Evolutionary conservation across 164 flowering plant genomes (phyloP).

Genomic region (Umbellularia californica): DNA sequence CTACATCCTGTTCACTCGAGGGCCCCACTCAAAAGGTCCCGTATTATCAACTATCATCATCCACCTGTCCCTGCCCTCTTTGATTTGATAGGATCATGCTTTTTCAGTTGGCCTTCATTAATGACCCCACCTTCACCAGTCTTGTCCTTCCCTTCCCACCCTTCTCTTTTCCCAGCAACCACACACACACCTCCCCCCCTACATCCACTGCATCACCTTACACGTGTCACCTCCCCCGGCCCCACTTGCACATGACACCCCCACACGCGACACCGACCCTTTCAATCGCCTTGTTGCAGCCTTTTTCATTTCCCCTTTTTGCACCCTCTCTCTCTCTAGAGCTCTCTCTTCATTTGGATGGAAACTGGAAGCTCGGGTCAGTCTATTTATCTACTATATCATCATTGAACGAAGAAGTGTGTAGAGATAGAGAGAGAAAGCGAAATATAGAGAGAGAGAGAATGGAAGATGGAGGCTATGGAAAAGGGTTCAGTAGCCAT

Average conservation of each 20-base stretch:
- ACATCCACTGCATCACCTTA: not conserved
- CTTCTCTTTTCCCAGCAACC: not conserved
- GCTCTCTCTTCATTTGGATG: not conserved
- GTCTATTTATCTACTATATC: no score
- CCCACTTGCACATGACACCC: not conserved
- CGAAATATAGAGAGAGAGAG: not conserved
- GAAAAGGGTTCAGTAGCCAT: not conserved
- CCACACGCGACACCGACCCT: not conserved
- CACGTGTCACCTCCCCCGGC: not conserved
- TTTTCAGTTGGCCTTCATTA: constrained; percentile 3
- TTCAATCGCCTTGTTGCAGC: not conserved
- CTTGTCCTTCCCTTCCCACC: not conserved
- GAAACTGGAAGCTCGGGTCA: no score
- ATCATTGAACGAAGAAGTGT: not conserved
- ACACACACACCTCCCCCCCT: not conserved
- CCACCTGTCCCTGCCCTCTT: not conserved
- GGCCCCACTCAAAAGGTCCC: no score
- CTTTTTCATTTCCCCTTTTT: not conserved
- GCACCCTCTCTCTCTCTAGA: not conserved
- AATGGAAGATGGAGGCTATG: not conserved
- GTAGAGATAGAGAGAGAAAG: not conserved
- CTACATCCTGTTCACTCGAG: no score
- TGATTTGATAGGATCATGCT: not conserved
- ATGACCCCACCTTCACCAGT: not conserved
- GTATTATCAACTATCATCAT: no score